Conservation (phyloP, 1,284 basidiomycete genomes). For the Tilletia caries region DNA sequence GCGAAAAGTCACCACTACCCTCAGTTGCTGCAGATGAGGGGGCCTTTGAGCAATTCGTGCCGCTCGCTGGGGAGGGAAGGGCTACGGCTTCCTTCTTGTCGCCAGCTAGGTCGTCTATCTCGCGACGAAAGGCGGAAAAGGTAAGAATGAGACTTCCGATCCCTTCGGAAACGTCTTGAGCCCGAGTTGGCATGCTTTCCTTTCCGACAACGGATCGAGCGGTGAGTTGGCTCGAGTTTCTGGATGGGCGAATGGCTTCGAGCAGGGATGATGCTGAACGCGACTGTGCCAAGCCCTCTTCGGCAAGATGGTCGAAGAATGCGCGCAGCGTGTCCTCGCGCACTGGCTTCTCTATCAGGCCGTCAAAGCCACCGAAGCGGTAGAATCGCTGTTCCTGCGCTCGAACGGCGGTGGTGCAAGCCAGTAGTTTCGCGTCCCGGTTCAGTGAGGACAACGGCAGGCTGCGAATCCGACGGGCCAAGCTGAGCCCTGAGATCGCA, state of each 20-base stretch:
- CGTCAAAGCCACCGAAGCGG: conserved; percentile 7
- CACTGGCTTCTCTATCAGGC: conserved; percentile 6
- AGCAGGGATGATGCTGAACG: no score
- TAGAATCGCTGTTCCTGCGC: background rate
- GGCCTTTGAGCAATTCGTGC: background rate
- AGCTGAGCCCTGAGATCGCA: conserved; percentile 1
- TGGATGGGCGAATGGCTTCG: background rate
- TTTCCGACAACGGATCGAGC: background rate
- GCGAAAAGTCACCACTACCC: background rate
- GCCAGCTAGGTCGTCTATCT: no score
- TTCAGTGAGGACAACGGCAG: background rate
- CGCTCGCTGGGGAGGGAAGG: background rate
- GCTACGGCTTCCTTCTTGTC: background rate
- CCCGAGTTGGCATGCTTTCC: no score
- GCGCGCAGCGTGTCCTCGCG: conserved; percentile 4
- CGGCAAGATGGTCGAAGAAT: background rate
- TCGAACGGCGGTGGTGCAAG: conserved; percentile 8
- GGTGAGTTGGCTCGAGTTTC: background rate
- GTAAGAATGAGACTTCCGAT: background rate
- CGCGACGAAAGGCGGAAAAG: no score
- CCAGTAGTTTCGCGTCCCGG: background rate
- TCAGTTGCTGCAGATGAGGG: background rate
- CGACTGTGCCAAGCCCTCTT: background rate
- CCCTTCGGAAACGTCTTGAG: background rate
- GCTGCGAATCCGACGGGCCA: conserved; percentile 4